These are phyloP conservation scores for Glycine soja DNA, from an alignment of 306 rosid genomes.

Conservation along the genomic window DNA sequence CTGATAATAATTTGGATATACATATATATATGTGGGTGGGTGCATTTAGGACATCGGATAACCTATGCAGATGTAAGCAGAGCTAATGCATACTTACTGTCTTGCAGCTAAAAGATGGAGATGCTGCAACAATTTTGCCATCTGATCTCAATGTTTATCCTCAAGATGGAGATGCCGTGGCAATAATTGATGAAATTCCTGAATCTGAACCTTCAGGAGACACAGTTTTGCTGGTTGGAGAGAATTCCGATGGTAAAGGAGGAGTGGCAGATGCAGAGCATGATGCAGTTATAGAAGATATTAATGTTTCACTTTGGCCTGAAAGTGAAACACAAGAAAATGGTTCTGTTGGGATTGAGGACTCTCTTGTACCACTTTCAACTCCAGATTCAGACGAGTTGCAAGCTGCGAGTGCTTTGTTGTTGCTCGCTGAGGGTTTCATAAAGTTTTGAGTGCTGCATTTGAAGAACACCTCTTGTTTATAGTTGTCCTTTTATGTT, in stretches of 20 bases:
- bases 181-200: neutral
- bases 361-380: too few relatives aligned
- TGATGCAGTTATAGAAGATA: neutral
- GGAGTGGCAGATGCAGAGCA: too few relatives aligned
- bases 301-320: neutral
- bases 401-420: too few relatives aligned
- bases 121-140: too few relatives aligned
- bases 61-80: neutral
- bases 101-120: conserved; percentile 29
- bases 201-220: neutral
- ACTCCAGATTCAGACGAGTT: too few relatives aligned
- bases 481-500: too few relatives aligned
- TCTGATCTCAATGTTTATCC: too few relatives aligned
- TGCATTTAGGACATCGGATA: too few relatives aligned
- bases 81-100: neutral
- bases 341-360: neutral
- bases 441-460: too few relatives aligned
- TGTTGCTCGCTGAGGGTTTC: too few relatives aligned
- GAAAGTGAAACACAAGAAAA: neutral
- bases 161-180: neutral
- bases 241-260: neutral
- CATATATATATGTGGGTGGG: too few relatives aligned
- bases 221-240: neutral
- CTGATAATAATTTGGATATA: neutral
- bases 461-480: too few relatives aligned